Evolutionary conservation across 2,329 filamentous ascomycete species (phyloP), one percentile per base, ranked within the genome.

Genomic region (Immersiporthe knoxdaviesiana): DNA sequence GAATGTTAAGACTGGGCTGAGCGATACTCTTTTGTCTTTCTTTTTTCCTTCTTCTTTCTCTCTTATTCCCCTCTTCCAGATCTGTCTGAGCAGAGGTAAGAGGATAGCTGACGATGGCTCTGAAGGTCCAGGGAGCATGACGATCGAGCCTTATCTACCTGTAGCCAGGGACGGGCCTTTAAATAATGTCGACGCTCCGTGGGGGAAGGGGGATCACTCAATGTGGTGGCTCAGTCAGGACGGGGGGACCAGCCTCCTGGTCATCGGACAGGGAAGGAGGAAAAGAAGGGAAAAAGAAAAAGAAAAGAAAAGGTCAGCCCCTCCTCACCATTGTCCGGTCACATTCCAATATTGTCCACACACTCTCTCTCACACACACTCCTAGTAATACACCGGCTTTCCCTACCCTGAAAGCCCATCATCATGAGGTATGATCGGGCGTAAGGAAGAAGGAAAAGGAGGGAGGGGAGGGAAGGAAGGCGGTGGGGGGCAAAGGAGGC

Each of bases 201-300:
- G 68, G 59, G 59, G 67, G 54, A 68, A 47, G 68, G 59, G 59
- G 67, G 54, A 68, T n/a, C 44, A 47, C 44, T 47, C 68, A 70
- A 35, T 35, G 66, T 68, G 68, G 35, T 47, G 54, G 63, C 59
- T 65, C 60, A 39, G 54, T 41, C 65, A 68, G 63, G 54, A 39
- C 41, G 56, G 64, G 64, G 60, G 67, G 21, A 47, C 44, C 65
- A 62, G 62, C 65, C 66, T 56, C 56, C 59, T 41, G 56, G 47
- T 65, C 66, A 61, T 67, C 66, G 66, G 56, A 44, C 67, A 70
- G 32, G 56, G 56, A n/a, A 47, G 44, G 44, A 47, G 44, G 7
- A 47, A 47, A 47, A n/a, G 21, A n/a, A n/a, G 11, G 11, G 11
- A n/a, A 47, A 11, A 11, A 7, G 10, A 47, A 47, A 47, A n/a